Evolutionary conservation across 164 flowering plant genomes (phyloP), one percentile per base, ranked within the genome.

Genomic region (Amborella trichopoda): DNA sequence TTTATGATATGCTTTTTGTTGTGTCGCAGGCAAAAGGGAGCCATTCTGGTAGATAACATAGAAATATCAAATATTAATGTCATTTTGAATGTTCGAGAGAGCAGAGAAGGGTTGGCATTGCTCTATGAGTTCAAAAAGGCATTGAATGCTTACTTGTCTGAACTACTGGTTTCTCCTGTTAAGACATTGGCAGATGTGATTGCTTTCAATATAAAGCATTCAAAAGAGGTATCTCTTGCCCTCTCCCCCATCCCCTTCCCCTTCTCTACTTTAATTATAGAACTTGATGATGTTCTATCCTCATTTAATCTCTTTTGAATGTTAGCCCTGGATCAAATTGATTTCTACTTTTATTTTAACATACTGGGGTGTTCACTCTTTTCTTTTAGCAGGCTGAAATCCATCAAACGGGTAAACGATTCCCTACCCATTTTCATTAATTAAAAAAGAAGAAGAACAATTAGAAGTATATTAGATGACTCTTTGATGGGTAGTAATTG

Each of bases 91-190:
- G 6, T 11, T 6, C 5, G 0, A 19, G 2, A 3, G 2, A 69
- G 69, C 16, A 74, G 70, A 0, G 73, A 72, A 58, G 24, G 4
- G 0, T 26, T 28, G 9, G 74, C 69, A 8, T 17, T 68, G 37
- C 0, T 52, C 4, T 69, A 80, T 21, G 84, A 83, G 58, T 77
- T 80, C 64, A 80, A 80, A 59, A n/a, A 40, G 0, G n/a, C 63
- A 10, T 24, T 78, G 4, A 69, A 68, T 49, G 46, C 30, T 1
- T 80, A 77, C 57, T 50, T 78, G 2, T 60, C 65, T 26, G 65
- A 65, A 36, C 60, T 83, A 1, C 50, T 60, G 16, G 20, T n/a
- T 23, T 77, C 88, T 27, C 83, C 88, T 0, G 75, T 83, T 5
- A 45, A 72, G 30, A 63, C 81, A 3, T 44, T 80, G 22, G 70